A percentile compares a stretch with the other conserved stretches of the same genome.
These are phyloP conservation scores for Flaveria linearis DNA, from an alignment of 129 eudicot genomes.

Conservation along the genomic window DNA sequence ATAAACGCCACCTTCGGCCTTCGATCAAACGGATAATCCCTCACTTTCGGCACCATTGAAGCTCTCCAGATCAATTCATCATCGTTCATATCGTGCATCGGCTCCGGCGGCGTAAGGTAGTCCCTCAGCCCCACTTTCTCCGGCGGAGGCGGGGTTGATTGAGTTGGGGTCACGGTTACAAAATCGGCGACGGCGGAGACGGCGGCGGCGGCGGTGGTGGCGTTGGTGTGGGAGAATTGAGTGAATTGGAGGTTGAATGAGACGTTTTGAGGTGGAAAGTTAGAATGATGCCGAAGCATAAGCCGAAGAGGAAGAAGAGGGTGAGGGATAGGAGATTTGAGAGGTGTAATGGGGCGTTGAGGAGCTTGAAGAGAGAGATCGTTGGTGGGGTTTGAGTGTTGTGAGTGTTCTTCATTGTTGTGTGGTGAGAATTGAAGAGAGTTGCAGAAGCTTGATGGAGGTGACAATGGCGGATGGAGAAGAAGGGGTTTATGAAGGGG, in stretches of 20 bases:
- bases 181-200: background rate
- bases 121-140: constrained; percentile 20
- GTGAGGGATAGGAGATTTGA: constrained; percentile 43
- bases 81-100: constrained; percentile 61
- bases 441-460: too few relatives aligned
- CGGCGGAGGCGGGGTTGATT: constrained; percentile 18
- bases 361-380: constrained; percentile 32
- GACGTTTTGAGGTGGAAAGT: constrained; percentile 50
- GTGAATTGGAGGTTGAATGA: constrained; percentile 51
- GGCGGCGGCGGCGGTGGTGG: constrained; percentile 18
- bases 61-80: constrained; percentile 70
- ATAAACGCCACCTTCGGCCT: constrained; percentile 64
- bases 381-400: constrained; percentile 28
- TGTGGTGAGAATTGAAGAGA: too few relatives aligned
- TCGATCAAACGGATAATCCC: constrained; percentile 41
- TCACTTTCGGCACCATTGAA: constrained; percentile 55
- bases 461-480: background rate
- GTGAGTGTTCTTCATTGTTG: constrained; percentile 46
- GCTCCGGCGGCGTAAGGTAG: constrained; percentile 30
- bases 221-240: constrained; percentile 27
- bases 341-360: constrained; percentile 39
- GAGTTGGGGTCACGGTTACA: background rate
- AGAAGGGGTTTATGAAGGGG: constrained; percentile 30
- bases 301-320: constrained; percentile 58
- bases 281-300: constrained; percentile 53